A percentile compares a stretch with the other conserved stretches of the same genome.
phyloP scores from a whole-genome alignment of 2,329 filamentous ascomycete species.

The Intubia oerlemansii region DNA sequence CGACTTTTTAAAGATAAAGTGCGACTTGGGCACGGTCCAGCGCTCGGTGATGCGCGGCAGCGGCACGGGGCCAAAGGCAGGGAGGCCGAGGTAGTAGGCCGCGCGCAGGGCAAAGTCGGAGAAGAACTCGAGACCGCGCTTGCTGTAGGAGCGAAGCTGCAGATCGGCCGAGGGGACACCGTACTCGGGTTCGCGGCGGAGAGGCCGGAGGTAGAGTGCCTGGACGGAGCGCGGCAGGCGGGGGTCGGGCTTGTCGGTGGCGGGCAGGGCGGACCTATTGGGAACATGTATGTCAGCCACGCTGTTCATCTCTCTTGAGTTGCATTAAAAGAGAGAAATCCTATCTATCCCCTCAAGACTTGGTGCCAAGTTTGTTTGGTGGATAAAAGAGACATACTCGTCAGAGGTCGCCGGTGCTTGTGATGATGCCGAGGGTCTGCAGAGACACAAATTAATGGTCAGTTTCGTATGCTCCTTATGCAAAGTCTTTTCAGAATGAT shows the following conservation, averaged over 20 bases:
- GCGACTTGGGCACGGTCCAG: slow-evolving; percentile 78
- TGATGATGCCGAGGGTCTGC: too few relatives aligned
- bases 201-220: slow-evolving; percentile 66
- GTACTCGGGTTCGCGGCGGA: slow-evolving; percentile 52
- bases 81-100: slow-evolving; percentile 80
- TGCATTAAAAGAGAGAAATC: too few relatives aligned
- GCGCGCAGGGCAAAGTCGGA: slow-evolving; percentile 85
- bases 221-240: slow-evolving; percentile 63
- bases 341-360: too few relatives aligned
- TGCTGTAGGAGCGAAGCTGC: slow-evolving; percentile 76
- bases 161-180: slow-evolving; percentile 76
- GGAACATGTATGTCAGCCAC: too few relatives aligned
- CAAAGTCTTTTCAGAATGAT: too few relatives aligned
- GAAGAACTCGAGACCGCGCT: slow-evolving; percentile 85
- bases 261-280: neutral
- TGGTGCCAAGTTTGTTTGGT: too few relatives aligned
- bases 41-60: slow-evolving; percentile 72
- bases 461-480: too few relatives aligned
- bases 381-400: too few relatives aligned
- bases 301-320: too few relatives aligned
- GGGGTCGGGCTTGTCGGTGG: slow-evolving; percentile 9
- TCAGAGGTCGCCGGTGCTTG: too few relatives aligned
- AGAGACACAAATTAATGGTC: too few relatives aligned
- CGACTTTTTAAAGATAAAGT: slow-evolving; percentile 92
- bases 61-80: slow-evolving; percentile 67